Conservation (phyloP, 2,329 filamentous ascomycete species). For the Aspergillus ruber region DNA sequence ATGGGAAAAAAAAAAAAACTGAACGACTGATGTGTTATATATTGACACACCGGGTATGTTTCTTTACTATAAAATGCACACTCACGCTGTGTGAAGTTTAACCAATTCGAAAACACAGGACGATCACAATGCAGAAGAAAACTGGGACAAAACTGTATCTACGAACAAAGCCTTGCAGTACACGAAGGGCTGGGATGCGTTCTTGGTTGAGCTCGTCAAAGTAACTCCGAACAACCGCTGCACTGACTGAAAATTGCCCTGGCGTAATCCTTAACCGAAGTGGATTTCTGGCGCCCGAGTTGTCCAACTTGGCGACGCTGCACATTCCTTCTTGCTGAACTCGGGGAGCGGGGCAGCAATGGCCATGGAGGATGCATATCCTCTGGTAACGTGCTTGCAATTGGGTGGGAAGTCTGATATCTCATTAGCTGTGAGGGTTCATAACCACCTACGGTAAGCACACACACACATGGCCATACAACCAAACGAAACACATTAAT, state of each 20-base stretch:
- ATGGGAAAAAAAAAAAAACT: not conserved
- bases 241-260: constrained; percentile 45
- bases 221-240: constrained; percentile 24
- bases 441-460: constrained; percentile 27
- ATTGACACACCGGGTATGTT: constrained; percentile 3
- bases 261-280: constrained; percentile 41
- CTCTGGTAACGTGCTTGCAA: constrained; percentile 34
- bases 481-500: not conserved
- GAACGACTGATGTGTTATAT: constrained; percentile 1
- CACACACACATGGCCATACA: not conserved
- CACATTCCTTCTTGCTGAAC: constrained; percentile 7
- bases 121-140: not conserved
- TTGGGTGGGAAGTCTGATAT: constrained; percentile 34
- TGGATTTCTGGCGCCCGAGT: constrained; percentile 23
- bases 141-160: not conserved
- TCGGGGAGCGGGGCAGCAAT: constrained; percentile 6
- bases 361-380: constrained; percentile 6
- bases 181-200: constrained; percentile 5
- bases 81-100: not conserved
- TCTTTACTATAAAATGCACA: not conserved
- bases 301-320: constrained; percentile 8
- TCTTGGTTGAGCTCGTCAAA: constrained; percentile 10
- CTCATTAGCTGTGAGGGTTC: constrained; percentile 12
- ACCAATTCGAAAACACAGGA: not conserved
- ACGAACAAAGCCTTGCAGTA: constrained; percentile 2